phyloP scores from a whole-genome alignment of 164 flowering plant species.

The Macadamia tetraphylla region DNA sequence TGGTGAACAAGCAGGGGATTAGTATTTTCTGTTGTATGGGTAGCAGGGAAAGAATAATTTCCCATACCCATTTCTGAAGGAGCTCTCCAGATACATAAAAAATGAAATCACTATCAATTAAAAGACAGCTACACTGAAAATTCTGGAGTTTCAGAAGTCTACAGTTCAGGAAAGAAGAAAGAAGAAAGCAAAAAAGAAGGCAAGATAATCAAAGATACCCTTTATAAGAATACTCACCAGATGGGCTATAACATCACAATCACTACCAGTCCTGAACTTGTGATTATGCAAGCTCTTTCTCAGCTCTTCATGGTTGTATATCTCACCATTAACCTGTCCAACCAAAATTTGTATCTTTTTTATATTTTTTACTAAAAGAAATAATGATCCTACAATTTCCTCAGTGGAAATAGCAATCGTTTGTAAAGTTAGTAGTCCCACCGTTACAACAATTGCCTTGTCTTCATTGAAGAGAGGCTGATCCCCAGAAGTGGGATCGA shows the following conservation, averaged over 20 bases:
- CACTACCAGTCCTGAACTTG: constrained; percentile 83
- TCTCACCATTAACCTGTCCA: constrained; percentile 93
- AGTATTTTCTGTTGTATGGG: too few relatives aligned
- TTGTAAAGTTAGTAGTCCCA: constrained; percentile 11
- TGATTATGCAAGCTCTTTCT: constrained; percentile 59
- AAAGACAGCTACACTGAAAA: too few relatives aligned
- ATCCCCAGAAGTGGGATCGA: constrained; percentile 97
- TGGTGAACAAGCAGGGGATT: too few relatives aligned
- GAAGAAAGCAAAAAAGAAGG: not conserved
- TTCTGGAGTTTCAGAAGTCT: too few relatives aligned
- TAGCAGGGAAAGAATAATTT: too few relatives aligned
- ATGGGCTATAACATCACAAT: constrained; percentile 95
- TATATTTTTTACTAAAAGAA: not conserved
- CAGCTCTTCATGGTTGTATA: constrained; percentile 88
- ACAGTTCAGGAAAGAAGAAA: too few relatives aligned
- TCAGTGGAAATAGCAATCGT: not conserved
- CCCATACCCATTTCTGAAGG: too few relatives aligned
- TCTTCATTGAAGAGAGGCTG: constrained; percentile 93
- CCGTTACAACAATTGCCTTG: constrained; percentile 76
- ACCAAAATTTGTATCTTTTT: too few relatives aligned
- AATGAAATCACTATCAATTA: not conserved
- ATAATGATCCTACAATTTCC: not conserved
- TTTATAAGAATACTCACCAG: constrained; percentile 39
- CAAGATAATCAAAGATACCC: not conserved
- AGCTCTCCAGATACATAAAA: not conserved